Percentiles rank a stretch among this genome's conserved stretches.
phyloP scores from a whole-genome alignment of 1,284 basidiomycete species.

The Anthracocystis walkeri region DNA sequence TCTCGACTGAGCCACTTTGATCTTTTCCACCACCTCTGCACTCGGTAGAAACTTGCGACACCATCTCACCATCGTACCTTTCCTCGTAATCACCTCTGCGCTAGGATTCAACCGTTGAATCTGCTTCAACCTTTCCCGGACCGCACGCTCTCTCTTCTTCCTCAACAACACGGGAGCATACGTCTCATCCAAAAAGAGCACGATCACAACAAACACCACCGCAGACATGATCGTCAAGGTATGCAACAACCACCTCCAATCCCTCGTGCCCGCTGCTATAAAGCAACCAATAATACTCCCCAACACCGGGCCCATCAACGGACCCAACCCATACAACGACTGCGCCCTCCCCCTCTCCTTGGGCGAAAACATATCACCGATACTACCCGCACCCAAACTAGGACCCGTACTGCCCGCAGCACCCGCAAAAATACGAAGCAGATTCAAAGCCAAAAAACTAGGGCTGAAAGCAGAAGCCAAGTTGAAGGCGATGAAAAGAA shows the following conservation, averaged over 20 bases:
- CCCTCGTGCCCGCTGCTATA: slow-evolving; percentile 34
- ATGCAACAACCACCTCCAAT: slow-evolving; percentile 61
- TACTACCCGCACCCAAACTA: slow-evolving; percentile 59
- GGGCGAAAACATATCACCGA: slow-evolving; percentile 64
- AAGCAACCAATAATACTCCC: slow-evolving; percentile 60
- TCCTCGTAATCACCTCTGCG: neutral
- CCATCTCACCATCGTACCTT: neutral
- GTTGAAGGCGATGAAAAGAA: slow-evolving; percentile 68
- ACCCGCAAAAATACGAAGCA: slow-evolving; percentile 60
- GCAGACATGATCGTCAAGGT: slow-evolving; percentile 51
- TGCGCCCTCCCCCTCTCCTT: slow-evolving; percentile 53
- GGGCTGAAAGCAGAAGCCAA: slow-evolving; percentile 63
- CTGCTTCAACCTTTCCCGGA: slow-evolving; percentile 17
- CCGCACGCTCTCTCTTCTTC: slow-evolving; percentile 43
- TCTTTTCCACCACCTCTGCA: slow-evolving; percentile 26
- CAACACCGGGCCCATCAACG: slow-evolving; percentile 60
- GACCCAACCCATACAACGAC: slow-evolving; percentile 57
- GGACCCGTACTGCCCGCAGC: slow-evolving; percentile 58
- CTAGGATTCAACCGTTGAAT: slow-evolving; percentile 26
- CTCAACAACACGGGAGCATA: slow-evolving; percentile 58
- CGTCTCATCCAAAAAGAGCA: slow-evolving; percentile 53
- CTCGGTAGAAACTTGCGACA: slow-evolving; percentile 15
- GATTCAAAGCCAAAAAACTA: slow-evolving; percentile 64
- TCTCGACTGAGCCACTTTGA: slow-evolving; percentile 66
- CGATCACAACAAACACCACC: slow-evolving; percentile 25